Evolutionary conservation across 176 grass and related monocot genomes (phyloP).

Genomic region (Stipa capillata): DNA sequence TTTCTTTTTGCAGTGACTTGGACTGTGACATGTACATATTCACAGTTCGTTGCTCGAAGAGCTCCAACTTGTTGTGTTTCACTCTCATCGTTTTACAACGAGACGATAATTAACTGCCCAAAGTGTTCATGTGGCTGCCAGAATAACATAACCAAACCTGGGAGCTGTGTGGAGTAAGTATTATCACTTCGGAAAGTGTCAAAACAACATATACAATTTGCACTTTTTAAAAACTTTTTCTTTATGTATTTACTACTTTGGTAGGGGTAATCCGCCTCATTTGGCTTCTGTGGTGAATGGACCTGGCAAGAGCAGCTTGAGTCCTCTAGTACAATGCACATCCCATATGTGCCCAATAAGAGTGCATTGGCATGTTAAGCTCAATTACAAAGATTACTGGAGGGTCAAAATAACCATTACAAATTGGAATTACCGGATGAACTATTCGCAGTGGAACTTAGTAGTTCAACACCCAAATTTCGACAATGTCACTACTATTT

Average conservation of each 20-base stretch:
- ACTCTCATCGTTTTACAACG: slow-evolving; percentile 71
- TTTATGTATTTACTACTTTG: not conserved
- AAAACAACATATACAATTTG: not conserved
- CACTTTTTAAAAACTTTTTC: not conserved
- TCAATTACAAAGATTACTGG: slow-evolving; percentile 71
- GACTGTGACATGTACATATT: slow-evolving; percentile 70
- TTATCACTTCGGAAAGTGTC: not conserved
- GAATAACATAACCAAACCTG: slow-evolving; percentile 56
- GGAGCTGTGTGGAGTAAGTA: slow-evolving; percentile 79
- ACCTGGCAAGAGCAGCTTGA: slow-evolving; percentile 28
- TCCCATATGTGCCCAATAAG: slow-evolving; percentile 76
- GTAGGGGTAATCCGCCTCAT: slow-evolving; percentile 57
- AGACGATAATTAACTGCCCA: slow-evolving; percentile 63
- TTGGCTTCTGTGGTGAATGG: slow-evolving; percentile 51
- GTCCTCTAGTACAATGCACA: slow-evolving; percentile 58
- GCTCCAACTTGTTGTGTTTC: slow-evolving; percentile 70
- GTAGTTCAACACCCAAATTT: slow-evolving; percentile 71
- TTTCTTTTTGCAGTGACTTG: slow-evolving; percentile 59
- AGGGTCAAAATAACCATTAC: slow-evolving; percentile 58
- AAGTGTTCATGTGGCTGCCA: slow-evolving; percentile 68
- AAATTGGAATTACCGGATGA: slow-evolving; percentile 79
- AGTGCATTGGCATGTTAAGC: slow-evolving; percentile 81
- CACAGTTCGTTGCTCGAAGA: slow-evolving; percentile 62
- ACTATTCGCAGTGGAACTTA: slow-evolving; percentile 76
- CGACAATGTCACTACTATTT: slow-evolving; percentile 51